These are phyloP conservation scores for Rhododendron kiyosumense DNA, from an alignment of 148 eudicot genomes.

Conservation along the genomic window DNA sequence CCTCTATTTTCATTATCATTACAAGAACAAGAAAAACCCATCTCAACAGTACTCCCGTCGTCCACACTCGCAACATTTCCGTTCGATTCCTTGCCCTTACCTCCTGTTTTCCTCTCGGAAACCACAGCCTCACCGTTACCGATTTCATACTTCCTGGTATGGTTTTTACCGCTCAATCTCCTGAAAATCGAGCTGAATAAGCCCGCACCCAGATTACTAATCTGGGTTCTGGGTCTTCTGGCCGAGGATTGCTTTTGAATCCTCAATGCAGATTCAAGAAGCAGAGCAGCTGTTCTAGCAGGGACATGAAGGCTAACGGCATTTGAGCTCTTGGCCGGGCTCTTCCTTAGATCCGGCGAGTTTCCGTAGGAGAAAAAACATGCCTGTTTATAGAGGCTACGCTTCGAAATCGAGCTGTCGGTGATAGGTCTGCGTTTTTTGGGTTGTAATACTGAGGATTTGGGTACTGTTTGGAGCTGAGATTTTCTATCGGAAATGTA, in stretches of 20 bases:
- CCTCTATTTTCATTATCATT: constrained; percentile 29
- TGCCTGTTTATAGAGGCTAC: constrained; percentile 45
- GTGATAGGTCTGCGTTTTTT: constrained; percentile 33
- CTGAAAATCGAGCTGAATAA: constrained; percentile 58
- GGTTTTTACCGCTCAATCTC: constrained; percentile 30
- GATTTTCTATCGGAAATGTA: constrained; percentile 49
- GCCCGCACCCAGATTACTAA: constrained; percentile 34
- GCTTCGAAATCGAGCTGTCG: constrained; percentile 22
- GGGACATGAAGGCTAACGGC: constrained; percentile 62
- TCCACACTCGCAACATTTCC: not conserved
- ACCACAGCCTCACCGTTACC: not conserved
- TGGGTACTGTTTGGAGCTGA: constrained; percentile 21
- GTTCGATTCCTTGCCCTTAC: constrained; percentile 9
- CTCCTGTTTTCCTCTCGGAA: not conserved
- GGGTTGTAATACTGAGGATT: constrained; percentile 13
- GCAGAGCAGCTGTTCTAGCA: constrained; percentile 56
- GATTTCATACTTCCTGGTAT: constrained; percentile 20
- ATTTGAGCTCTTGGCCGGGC: constrained; percentile 36
- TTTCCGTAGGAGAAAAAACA: constrained; percentile 55
- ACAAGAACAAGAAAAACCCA: constrained; percentile 15
- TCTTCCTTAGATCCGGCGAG: constrained; percentile 53
- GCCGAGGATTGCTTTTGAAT: constrained; percentile 42
- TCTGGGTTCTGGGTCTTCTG: constrained; percentile 36
- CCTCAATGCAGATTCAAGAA: constrained; percentile 68
- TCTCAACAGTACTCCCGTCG: not conserved